Conservation (phyloP, 495 filamentous ascomycete species). For the Cenococcum geophilum region DNA sequence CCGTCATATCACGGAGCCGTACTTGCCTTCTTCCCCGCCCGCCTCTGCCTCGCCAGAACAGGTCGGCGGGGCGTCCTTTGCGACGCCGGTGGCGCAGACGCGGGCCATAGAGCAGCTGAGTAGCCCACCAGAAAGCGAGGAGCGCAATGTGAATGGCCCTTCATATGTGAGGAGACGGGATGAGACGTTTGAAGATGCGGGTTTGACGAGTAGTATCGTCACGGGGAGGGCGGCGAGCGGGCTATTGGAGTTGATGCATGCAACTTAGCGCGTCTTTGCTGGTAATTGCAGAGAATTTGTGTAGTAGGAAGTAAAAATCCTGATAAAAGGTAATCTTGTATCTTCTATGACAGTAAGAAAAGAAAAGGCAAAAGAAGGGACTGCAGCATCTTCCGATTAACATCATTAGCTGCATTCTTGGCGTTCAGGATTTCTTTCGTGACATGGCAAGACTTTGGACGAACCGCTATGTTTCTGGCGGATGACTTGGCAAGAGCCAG, state of each 20-base stretch:
- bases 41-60: slow-evolving; percentile 9
- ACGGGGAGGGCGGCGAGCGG: slow-evolving; percentile 38
- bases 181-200: slow-evolving; percentile 19
- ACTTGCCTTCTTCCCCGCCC: slow-evolving; percentile 32
- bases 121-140: slow-evolving; percentile 17
- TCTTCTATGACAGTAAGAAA: no score
- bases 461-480: no score
- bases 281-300: background rate
- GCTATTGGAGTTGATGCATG: slow-evolving; percentile 36
- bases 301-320: background rate
- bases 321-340: no score
- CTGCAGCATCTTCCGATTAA: no score
- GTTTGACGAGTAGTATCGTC: slow-evolving; percentile 39
- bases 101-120: slow-evolving; percentile 11
- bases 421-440: no score
- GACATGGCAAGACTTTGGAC: no score
- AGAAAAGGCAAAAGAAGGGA: no score
- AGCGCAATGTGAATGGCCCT: slow-evolving; percentile 7
- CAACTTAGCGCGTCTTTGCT: slow-evolving; percentile 15
- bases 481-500: no score
- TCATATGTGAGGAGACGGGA: slow-evolving; percentile 4
- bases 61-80: background rate
- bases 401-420: no score
- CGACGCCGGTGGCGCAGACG: slow-evolving; percentile 19
- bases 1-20: slow-evolving; percentile 30